phyloP scores from a whole-genome alignment of 2,329 filamentous ascomycete genomes.

The Talaromyces verruculosus region DNA sequence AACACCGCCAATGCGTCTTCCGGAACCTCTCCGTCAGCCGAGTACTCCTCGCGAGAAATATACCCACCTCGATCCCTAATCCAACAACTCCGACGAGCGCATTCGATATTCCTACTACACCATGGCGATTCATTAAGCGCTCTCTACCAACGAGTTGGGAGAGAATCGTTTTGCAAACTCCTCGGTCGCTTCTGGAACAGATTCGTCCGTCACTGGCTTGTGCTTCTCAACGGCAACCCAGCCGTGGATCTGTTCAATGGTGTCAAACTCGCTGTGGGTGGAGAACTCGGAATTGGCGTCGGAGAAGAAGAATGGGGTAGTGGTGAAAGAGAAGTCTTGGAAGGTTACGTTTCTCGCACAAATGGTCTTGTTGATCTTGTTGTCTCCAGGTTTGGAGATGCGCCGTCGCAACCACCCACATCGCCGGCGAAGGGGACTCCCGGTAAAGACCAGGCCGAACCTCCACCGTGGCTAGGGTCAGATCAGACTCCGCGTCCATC shows the following conservation, averaged over 20 bases:
- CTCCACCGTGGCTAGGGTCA: slow-evolving; percentile 69
- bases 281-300: slow-evolving; percentile 89
- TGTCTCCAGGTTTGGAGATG: slow-evolving; percentile 78
- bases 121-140: slow-evolving; percentile 73
- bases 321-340: slow-evolving; percentile 87
- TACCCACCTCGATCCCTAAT: slow-evolving; percentile 76
- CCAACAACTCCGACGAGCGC: slow-evolving; percentile 77
- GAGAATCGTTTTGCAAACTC: slow-evolving; percentile 68
- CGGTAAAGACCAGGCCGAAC: slow-evolving; percentile 26
- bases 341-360: slow-evolving; percentile 76
- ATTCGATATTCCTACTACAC: slow-evolving; percentile 82
- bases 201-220: slow-evolving; percentile 72
- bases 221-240: slow-evolving; percentile 87
- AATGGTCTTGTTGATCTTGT: slow-evolving; percentile 85
- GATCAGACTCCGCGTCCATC: slow-evolving; percentile 66
- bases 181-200: slow-evolving; percentile 79
- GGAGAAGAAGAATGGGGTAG: slow-evolving; percentile 95
- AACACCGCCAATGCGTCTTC: slow-evolving; percentile 45
- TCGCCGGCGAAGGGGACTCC: slow-evolving; percentile 20
- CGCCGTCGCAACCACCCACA: slow-evolving; percentile 29
- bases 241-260: slow-evolving; percentile 75
- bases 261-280: slow-evolving; percentile 83
- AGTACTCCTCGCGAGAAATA: slow-evolving; percentile 89
- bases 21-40: slow-evolving; percentile 50
- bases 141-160: slow-evolving; percentile 64